Conservation (phyloP, 1,284 basidiomycete genomes). For the Pseudozyma sp. region DNA sequence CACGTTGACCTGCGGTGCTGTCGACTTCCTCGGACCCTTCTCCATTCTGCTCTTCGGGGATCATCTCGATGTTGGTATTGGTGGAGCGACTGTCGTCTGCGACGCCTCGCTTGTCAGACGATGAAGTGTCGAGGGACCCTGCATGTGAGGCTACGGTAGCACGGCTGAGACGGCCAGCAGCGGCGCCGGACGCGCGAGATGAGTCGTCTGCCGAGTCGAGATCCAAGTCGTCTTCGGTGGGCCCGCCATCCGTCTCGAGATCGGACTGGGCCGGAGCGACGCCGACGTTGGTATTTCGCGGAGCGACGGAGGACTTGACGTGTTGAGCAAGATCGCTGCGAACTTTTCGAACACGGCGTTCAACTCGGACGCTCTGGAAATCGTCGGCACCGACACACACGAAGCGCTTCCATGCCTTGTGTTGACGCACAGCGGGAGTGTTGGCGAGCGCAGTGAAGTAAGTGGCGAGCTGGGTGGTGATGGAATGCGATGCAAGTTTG, state of each 20-base stretch:
- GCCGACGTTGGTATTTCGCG: constrained; percentile 59
- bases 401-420: constrained; percentile 84
- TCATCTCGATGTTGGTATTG: constrained; percentile 52
- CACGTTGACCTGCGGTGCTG: constrained; percentile 5
- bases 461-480: constrained; percentile 74
- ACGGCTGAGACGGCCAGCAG: constrained; percentile 29
- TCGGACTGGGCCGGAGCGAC: constrained; percentile 54
- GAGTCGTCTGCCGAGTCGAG: constrained; percentile 49
- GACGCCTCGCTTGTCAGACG: constrained; percentile 24
- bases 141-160: constrained; percentile 31
- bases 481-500: constrained; percentile 37
- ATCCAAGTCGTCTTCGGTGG: constrained; percentile 56
- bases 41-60: constrained; percentile 49
- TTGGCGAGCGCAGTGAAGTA: constrained; percentile 83
- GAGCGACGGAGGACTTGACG: constrained; percentile 54
- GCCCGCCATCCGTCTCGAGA: constrained; percentile 50
- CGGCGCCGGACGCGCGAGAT: constrained; percentile 25
- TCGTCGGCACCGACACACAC: constrained; percentile 85
- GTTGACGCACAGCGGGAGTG: constrained; percentile 74
- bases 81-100: constrained; percentile 48
- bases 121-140: constrained; percentile 32
- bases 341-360: constrained; percentile 86
- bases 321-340: constrained; percentile 74
- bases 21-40: constrained; percentile 23
- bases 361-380: constrained; percentile 83